Evolutionary conservation across 441 rosid species (phyloP).

Genomic region (Populus hybrid): DNA sequence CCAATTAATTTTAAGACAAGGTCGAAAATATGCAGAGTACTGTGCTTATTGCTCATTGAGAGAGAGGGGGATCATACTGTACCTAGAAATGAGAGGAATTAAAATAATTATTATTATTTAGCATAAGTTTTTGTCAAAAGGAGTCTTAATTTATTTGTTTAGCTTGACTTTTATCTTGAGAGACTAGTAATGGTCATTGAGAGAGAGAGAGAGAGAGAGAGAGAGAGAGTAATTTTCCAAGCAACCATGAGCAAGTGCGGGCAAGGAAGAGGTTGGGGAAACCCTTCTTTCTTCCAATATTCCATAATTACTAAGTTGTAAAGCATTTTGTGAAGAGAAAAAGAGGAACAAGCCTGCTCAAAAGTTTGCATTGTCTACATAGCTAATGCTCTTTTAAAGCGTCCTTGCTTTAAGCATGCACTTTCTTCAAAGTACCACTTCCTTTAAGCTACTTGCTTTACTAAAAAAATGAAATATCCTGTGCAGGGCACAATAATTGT

Average conservation of each 20-base stretch:
- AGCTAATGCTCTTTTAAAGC: constrained; percentile 19
- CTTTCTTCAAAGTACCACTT: constrained; percentile 27
- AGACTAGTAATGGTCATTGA: too few relatives aligned
- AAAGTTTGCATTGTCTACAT: constrained; percentile 1
- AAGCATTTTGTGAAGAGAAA: constrained; percentile 17
- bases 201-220: too few relatives aligned
- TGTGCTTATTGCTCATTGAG: too few relatives aligned
- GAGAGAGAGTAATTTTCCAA: not conserved
- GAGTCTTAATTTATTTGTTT: too few relatives aligned
- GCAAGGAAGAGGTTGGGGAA: not conserved
- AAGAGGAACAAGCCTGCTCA: not conserved
- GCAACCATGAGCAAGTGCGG: constrained; percentile 18
- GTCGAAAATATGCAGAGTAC: too few relatives aligned
- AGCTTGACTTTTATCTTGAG: too few relatives aligned
- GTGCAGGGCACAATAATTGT: constrained; percentile 1
- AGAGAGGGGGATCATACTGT: too few relatives aligned
- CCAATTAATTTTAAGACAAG: too few relatives aligned
- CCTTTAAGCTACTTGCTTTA: constrained; percentile 17
- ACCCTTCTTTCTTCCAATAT: constrained; percentile 16
- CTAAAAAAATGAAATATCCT: not conserved
- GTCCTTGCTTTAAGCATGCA: constrained; percentile 28
- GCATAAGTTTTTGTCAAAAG: too few relatives aligned
- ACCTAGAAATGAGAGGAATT: too few relatives aligned
- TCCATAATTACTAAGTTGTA: constrained; percentile 25
- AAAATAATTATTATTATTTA: too few relatives aligned